Percentiles rank a stretch among this genome's conserved stretches.
These are phyloP conservation scores for Cynanchum wilfordii DNA, from an alignment of 257 asterid species.

Conservation along the genomic window DNA sequence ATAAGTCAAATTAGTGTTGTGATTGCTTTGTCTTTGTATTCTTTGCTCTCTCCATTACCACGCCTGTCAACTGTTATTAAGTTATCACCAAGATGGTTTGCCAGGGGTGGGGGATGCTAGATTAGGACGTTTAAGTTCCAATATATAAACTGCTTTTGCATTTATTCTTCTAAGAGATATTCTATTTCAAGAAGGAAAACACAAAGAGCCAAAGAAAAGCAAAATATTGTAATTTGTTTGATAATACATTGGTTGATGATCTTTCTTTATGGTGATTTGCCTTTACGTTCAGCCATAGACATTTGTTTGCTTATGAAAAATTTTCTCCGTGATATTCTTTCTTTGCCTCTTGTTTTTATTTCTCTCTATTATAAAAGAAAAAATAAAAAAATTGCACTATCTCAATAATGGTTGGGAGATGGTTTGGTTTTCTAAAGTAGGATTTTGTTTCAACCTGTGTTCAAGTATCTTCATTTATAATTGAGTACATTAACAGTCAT, in stretches of 20 bases:
- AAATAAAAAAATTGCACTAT: not conserved
- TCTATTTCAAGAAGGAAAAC: too few species aligned
- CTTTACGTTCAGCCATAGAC: not conserved
- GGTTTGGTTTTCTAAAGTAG: not conserved
- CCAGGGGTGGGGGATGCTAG: not conserved
- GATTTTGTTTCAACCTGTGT: not conserved
- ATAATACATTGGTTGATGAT: not conserved
- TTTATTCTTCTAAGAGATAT: too few species aligned
- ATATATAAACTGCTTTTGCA: too few species aligned
- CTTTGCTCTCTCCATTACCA: not conserved
- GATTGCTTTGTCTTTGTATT: not conserved
- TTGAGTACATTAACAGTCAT: not conserved
- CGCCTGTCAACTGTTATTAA: not conserved
- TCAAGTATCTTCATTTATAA: not conserved
- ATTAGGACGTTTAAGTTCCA: not conserved
- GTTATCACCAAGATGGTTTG: not conserved
- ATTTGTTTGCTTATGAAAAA: not conserved
- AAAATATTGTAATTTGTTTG: not conserved
- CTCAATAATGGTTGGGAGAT: not conserved
- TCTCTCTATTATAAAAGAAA: not conserved
- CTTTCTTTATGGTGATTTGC: constrained; percentile 2
- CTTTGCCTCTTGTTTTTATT: not conserved
- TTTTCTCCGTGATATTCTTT: not conserved
- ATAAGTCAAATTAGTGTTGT: not conserved
- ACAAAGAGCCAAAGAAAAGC: not conserved